Base-by-base conservation (phyloP, 352 stramenopile genomes). In the Phytophthora vignae region DNA sequence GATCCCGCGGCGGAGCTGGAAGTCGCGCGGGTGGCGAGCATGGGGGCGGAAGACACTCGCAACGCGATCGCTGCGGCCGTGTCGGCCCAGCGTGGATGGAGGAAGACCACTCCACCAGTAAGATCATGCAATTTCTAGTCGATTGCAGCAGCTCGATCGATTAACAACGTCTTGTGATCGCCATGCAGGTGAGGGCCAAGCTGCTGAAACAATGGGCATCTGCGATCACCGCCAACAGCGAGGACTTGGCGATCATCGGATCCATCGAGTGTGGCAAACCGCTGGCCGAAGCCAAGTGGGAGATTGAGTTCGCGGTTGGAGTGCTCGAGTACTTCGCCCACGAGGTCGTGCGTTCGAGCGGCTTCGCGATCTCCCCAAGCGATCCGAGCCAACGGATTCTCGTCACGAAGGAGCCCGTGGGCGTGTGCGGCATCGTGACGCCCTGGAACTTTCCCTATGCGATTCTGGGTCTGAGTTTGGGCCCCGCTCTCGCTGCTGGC, bases 401-500 rank as follows among this genome's bases (percentile, higher is more conserved):
- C 21, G 83, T 87, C 0, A 76, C 90, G 44, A 92, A 91, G 59
- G 82, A 99, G 74, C 93, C 97, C 5, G 91, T 99, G 2, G 98
- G 98, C 44, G 95, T 99, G 11, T 95, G 82, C 60, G 94, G 81
- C 21, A 88, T 99, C 38, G 97, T 99, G 57, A 98, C 96, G 52
- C 97, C 96, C 15, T 99, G 97, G 97, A 99, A 99, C 81, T 99
- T 99, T 73, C 97, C 98, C 4, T 82, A 97, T 33, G 97, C 96
- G 4, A 99, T 99, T 96, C 95, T 99, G 57, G 98, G 96, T 29
- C 83, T 98, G 19, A 99, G 99, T 81, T 82, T 98, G 25, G 97
- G 78, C 6, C 94, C 97, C 0, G 89, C 94, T 6, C 73, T 99
- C 11, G 91, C 92, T 33, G 94, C 93, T 14, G 98, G 98, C 10